phyloP scores from a whole-genome alignment of 371 early-diverging fungal species.

The Mucor velutinosus region DNA sequence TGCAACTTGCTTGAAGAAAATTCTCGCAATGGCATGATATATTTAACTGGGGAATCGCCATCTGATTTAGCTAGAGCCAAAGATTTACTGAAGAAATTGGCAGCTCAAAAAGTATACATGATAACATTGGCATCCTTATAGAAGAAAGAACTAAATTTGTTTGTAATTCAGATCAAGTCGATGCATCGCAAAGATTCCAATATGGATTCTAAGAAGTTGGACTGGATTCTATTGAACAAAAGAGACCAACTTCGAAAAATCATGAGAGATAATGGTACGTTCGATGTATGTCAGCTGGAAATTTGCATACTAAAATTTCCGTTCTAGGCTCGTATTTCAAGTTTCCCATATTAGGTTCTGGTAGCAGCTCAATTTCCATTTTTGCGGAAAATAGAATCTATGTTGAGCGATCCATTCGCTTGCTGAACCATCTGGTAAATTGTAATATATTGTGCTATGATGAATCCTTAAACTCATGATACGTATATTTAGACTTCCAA shows the following conservation, averaged over 20 bases:
- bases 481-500: slow-evolving; percentile 45
- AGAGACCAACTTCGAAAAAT: slow-evolving; percentile 67
- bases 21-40: slow-evolving; percentile 20
- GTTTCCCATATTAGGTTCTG: slow-evolving; percentile 68
- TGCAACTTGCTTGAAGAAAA: slow-evolving; percentile 17
- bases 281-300: neutral
- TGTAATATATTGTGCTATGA: neutral
- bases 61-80: slow-evolving; percentile 40
- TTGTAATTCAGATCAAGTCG: slow-evolving; percentile 37
- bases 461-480: neutral
- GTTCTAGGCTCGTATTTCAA: slow-evolving; percentile 54
- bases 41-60: slow-evolving; percentile 40
- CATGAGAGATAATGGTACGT: slow-evolving; percentile 74
- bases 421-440: slow-evolving; percentile 71
- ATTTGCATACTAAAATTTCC: slow-evolving; percentile 6
- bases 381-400: slow-evolving; percentile 75
- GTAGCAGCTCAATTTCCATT: slow-evolving; percentile 51
- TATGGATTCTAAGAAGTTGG: slow-evolving; percentile 66
- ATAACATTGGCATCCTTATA: neutral
- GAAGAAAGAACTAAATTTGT: neutral
- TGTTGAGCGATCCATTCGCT: slow-evolving; percentile 71
- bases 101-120: slow-evolving; percentile 44
- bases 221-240: slow-evolving; percentile 73
- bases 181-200: slow-evolving; percentile 50
- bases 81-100: slow-evolving; percentile 44